Percentiles rank a stretch among this genome's conserved stretches.
These are phyloP conservation scores for Drechmeria coniospora DNA, from an alignment of 2,329 filamentous ascomycete species.

Conservation along the genomic window DNA sequence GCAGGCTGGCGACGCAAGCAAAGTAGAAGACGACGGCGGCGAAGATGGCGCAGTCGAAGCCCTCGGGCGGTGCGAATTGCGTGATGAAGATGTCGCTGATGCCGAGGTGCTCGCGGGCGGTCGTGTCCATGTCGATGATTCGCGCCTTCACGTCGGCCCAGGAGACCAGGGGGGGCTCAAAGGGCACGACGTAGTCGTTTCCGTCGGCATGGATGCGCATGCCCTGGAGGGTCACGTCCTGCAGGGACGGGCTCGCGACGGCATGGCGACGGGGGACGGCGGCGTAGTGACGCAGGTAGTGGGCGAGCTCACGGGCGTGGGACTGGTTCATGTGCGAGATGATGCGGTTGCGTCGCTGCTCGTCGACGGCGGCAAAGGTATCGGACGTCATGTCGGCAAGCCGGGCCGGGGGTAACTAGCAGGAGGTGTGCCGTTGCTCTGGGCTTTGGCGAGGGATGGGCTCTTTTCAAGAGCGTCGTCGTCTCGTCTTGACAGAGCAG, in stretches of 20 bases:
- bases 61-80: constrained; percentile 23
- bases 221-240: constrained; percentile 46
- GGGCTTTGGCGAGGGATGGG: too few relatives aligned
- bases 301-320: constrained; percentile 57
- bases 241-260: constrained; percentile 29
- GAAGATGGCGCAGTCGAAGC: constrained; percentile 37
- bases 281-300: constrained; percentile 64
- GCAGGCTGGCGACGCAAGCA: constrained; percentile 28
- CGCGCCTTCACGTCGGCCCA: constrained; percentile 53
- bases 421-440: too few relatives aligned
- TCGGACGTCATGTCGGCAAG: constrained; percentile 11
- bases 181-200: constrained; percentile 36
- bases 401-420: too few relatives aligned
- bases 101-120: constrained; percentile 41
- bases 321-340: constrained; percentile 79
- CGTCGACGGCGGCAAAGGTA: constrained; percentile 9
- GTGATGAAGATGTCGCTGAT: constrained; percentile 31
- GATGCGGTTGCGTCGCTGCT: constrained; percentile 20
- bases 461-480: too few relatives aligned
- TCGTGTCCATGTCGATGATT: constrained; percentile 54
- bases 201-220: constrained; percentile 44
- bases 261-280: constrained; percentile 35
- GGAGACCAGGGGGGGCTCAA: constrained; percentile 55
- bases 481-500: too few relatives aligned
- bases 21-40: constrained; percentile 38